Evolutionary conservation across 2,329 filamentous ascomycete species (phyloP).

Genomic region (Colletotrichum sp.): DNA sequence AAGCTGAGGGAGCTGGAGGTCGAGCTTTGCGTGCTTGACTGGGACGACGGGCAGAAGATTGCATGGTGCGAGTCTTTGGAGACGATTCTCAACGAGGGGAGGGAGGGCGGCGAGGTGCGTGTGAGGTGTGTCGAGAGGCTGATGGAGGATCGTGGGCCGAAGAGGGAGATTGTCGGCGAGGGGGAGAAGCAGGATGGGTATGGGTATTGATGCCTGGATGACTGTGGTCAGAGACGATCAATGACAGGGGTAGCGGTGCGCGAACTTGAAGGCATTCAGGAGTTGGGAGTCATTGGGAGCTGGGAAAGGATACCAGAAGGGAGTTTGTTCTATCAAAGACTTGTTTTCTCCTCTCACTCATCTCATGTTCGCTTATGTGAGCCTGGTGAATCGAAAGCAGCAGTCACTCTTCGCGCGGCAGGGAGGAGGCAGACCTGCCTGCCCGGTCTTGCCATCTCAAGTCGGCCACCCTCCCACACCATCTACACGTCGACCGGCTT

Average conservation of each 20-base stretch:
- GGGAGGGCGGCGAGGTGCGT: slow-evolving; percentile 12
- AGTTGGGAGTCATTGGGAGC: not conserved
- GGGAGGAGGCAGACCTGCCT: not conserved
- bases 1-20: slow-evolving; percentile 43
- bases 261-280: not conserved
- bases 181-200: not conserved
- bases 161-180: not conserved
- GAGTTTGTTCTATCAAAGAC: not conserved
- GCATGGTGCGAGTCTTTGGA: slow-evolving; percentile 39
- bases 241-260: not conserved
- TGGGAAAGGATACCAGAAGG: not conserved
- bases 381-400: not conserved
- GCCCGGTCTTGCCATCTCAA: not conserved
- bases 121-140: slow-evolving; percentile 31
- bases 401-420: not conserved
- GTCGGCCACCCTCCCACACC: not conserved
- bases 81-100: slow-evolving; percentile 28
- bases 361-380: not conserved
- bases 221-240: not conserved
- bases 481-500: not conserved
- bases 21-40: slow-evolving; percentile 38
- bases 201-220: not conserved
- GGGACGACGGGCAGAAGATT: slow-evolving; percentile 36
- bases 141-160: not conserved
- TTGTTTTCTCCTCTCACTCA: not conserved